Evolutionary conservation across 352 stramenopile species (phyloP).

Genomic region (Pythium dissotocum): DNA sequence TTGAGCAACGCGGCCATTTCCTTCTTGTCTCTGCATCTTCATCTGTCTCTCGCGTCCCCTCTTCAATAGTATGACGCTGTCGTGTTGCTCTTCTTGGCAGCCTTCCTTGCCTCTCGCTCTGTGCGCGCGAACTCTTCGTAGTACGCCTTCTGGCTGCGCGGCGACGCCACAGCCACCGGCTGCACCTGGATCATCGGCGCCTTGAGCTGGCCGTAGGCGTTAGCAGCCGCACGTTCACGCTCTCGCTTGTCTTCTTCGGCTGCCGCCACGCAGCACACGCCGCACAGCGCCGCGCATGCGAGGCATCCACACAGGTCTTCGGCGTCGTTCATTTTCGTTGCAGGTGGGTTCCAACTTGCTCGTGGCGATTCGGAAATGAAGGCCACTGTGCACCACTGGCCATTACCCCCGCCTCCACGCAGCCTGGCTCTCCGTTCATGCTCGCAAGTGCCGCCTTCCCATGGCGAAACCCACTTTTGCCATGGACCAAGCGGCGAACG

Average conservation of each 20-base stretch:
- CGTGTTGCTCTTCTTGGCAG: slow-evolving; percentile 3
- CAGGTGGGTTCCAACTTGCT: neutral
- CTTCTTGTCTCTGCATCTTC: neutral
- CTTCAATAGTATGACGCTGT: slow-evolving; percentile 20
- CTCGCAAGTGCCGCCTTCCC: neutral
- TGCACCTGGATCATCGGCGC: slow-evolving; percentile 63
- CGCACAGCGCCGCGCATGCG: slow-evolving; percentile 67
- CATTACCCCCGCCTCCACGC: no score
- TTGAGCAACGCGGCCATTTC: slow-evolving; percentile 2
- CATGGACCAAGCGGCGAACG: slow-evolving; percentile 6
- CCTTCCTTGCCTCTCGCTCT: slow-evolving; percentile 15
- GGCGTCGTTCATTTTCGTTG: slow-evolving; percentile 57
- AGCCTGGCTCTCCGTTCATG: slow-evolving; percentile 3
- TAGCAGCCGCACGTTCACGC: slow-evolving; percentile 51
- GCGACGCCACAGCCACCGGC: slow-evolving; percentile 57
- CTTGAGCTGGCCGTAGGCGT: slow-evolving; percentile 44
- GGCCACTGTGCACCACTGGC: neutral
- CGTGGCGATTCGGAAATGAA: slow-evolving; percentile 2
- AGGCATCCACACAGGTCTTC: slow-evolving; percentile 80
- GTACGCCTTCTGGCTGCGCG: slow-evolving; percentile 38
- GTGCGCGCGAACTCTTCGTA: slow-evolving; percentile 27
- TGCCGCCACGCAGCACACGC: slow-evolving; percentile 73
- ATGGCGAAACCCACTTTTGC: neutral
- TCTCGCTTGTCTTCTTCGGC: slow-evolving; percentile 83
- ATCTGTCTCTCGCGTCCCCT: neutral